Base-by-base conservation (phyloP, 345 rosid species). In the Adansonia digitata region DNA sequence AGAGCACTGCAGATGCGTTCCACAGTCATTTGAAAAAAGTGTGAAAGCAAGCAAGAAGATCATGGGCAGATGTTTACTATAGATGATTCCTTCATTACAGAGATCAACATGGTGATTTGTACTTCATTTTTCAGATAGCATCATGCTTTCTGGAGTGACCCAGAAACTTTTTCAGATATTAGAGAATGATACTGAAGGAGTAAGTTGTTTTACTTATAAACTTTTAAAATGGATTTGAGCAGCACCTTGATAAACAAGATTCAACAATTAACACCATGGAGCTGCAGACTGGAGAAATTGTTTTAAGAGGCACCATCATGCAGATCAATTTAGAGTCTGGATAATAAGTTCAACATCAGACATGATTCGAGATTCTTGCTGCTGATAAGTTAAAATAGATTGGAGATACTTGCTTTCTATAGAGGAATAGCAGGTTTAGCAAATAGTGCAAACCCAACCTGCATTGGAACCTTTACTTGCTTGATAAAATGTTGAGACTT, bases 401-500 rank as follows among this genome's bases (percentile, higher is more conserved):
- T 26, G 10, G 39, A 67, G n/a, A 27, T 1, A 43, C 39, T 45
- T 67, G 15, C 22, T 15, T 67, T 67, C 29, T 67, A 43, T 27
- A 8, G 27, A 63, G 24, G 45, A 63, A 37, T 18, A 69, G 29
- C 4, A 60, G 62, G 45, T 69, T 31, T 34, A 55, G 46, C 48
- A 57, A 48, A 65, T 31, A 46, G 65, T 27, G 46, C 79, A 20
- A 91, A 95, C 96, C 90, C 64, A 20, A 95, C 99, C 99, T 95
- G 99, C 49, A 95, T 82, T 26, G 99, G 98, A 77, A 93, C 91
- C 83, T 86, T 85, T 78, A 89, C 94, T 51, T 57, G 70, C 67
- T 90, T 78, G 77, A 91, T 88, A 80, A 95, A 95, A 82, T 79
- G 81, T 84, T 82, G 71, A 94, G 93, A 55, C 99, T 92, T 75